These are phyloP conservation scores for Asterochloris sp. DNA, from an alignment of 139 green algal species.

Conservation along the genomic window DNA sequence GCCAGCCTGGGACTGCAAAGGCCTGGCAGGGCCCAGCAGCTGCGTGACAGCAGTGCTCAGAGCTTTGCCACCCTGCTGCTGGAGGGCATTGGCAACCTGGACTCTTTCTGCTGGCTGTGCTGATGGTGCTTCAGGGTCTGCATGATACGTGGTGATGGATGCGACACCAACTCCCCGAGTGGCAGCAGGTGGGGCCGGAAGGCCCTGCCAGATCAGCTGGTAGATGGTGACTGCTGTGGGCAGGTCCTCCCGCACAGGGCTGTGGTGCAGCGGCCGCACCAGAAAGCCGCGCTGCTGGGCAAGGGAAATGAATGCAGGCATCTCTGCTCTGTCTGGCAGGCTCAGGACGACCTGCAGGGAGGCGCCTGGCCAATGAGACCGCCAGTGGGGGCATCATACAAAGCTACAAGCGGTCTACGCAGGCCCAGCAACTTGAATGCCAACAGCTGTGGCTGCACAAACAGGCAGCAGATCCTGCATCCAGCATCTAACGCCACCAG, in stretches of 20 bases:
- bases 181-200: background rate
- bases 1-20: background rate
- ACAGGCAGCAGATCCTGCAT: background rate
- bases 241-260: background rate
- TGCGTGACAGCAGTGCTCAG: background rate
- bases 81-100: background rate
- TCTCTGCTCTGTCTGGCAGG: conserved; percentile 20
- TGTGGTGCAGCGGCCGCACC: conserved; percentile 7
- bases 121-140: background rate
- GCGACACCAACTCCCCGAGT: no score
- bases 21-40: background rate
- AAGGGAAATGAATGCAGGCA: conserved; percentile 2
- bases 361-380: background rate
- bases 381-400: no score
- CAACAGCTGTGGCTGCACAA: background rate
- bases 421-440: background rate
- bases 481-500: background rate
- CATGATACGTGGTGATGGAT: background rate
- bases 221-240: conserved; percentile 6
- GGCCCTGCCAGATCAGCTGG: background rate
- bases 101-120: background rate
- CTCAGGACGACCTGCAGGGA: conserved; percentile 17
- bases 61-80: background rate
- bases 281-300: background rate
- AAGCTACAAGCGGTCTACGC: background rate